Evolutionary conservation across 2,329 filamentous ascomycete species (phyloP), one percentile per base, ranked within the genome.

Genomic region (Bipolaris victoriae): DNA sequence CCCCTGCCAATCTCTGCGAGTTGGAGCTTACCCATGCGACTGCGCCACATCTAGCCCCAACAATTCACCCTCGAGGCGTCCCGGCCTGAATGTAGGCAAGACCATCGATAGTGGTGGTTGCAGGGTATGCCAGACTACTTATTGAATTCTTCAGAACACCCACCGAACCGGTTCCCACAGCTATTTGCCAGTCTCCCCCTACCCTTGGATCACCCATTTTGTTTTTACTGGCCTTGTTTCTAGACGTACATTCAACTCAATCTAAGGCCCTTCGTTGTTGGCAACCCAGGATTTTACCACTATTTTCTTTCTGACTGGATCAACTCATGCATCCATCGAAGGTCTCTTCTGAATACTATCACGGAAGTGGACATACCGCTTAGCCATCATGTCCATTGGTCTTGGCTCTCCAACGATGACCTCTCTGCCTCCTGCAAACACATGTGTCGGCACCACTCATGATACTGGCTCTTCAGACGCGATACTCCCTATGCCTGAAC

Each of bases 11-110:
- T 39, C 35, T 31, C 48, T 24, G 51, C n/a, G 31, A 22, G 35
- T 24, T n/a, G 15, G 26, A 29, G 29, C 7, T 7, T 20, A 26
- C 33, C 24, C 35, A 45, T 16, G 18, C 11, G 16, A 29, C 60
- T 62, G 57, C 54, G 60, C 60, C 57, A 60, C 11, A n/a, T 43
- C 45, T 50, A 24, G 26, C 52, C 57, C 55, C 60, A 62, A 62
- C 52, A 58, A 37, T 43, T 52, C 15, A 31, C 45, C 41, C 36
- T 29, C 22, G 49, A 13, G 16, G 20, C 18, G 24, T 37, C 18
- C 40, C 49, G 37, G 59, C 57, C 59, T 60, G 41, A 40, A 54
- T 46, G 43, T 3, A 57, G 50, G 49, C 59, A 35, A 55, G 44
- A 44, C 1, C 55, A 43, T 15, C n/a, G 52, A 41, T 39, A n/a